Evolutionary conservation across 2,329 filamentous ascomycete species (phyloP).

Genomic region (Colletotrichum liriopes): DNA sequence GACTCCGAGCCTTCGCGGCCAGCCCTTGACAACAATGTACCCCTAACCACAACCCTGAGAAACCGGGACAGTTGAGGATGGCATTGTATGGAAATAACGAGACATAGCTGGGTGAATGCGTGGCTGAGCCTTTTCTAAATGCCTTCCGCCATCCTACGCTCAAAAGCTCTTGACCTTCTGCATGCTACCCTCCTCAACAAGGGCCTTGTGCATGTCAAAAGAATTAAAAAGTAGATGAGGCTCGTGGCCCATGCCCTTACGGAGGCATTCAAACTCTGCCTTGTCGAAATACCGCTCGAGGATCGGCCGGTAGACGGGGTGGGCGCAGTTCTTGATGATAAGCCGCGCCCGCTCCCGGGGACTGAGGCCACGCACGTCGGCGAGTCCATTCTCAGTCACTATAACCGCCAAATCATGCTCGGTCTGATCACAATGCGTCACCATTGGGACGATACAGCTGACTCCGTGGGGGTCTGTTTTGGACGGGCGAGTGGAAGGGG

Average conservation of each 20-base stretch:
- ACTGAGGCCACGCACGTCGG: conserved; percentile 86
- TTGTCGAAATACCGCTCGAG: conserved; percentile 87
- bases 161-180: conserved; percentile 80
- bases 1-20: too few species aligned
- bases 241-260: conserved; percentile 91
- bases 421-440: conserved; percentile 92
- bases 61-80: too few species aligned
- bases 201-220: conserved; percentile 91
- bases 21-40: too few species aligned
- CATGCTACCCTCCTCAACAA: conserved; percentile 90
- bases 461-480: conserved; percentile 89
- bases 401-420: conserved; percentile 94
- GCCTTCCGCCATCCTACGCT: too few species aligned
- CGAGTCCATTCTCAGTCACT: conserved; percentile 82
- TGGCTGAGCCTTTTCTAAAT: too few species aligned
- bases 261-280: conserved; percentile 88
- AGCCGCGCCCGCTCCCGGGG: conserved; percentile 86
- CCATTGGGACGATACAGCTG: conserved; percentile 93
- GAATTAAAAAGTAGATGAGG: conserved; percentile 88
- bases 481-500: conserved; percentile 83
- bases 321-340: conserved; percentile 89
- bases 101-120: too few species aligned
- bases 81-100: too few species aligned
- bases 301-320: conserved; percentile 88
- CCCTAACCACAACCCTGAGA: too few species aligned